Percentiles rank a stretch among this genome's conserved stretches.
Conservation (phyloP, 352 stramenopile genomes). For the Phytophthora palmivora region DNA sequence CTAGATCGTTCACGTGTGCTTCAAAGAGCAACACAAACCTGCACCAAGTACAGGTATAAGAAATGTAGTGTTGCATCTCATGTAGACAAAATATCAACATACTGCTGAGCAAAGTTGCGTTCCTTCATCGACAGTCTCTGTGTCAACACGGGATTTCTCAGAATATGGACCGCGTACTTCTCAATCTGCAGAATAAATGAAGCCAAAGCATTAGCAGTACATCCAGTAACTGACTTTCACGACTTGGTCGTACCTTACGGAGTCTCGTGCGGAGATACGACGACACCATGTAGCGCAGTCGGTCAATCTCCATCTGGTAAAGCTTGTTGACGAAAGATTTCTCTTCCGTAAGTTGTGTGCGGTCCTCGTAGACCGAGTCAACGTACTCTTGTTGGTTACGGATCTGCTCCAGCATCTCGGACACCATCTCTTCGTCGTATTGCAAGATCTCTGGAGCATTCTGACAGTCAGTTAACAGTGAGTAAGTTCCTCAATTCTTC, state of each 20-base stretch:
- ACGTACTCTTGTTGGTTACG: conserved; percentile 90
- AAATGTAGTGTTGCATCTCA: background rate
- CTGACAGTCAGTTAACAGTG: conserved; percentile 31
- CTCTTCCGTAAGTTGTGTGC: conserved; percentile 70
- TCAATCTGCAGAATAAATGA: conserved; percentile 60
- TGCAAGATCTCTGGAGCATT: conserved; percentile 81
- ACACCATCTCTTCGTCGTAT: conserved; percentile 82
- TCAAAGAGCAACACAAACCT: conserved; percentile 73
- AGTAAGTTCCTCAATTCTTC: conserved; percentile 24
- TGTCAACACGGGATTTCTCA: conserved; percentile 48
- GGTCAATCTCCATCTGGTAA: conserved; percentile 92
- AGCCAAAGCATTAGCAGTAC: background rate
- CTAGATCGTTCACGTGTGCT: conserved; percentile 75
- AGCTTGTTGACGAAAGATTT: conserved; percentile 86
- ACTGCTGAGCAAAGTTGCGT: conserved; percentile 78
- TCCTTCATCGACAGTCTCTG: conserved; percentile 80
- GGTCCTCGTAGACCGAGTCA: conserved; percentile 79
- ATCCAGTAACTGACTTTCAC: background rate
- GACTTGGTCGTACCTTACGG: conserved; percentile 50
- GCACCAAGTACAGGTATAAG: background rate
- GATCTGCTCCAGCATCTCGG: conserved; percentile 87
- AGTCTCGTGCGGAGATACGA: conserved; percentile 84
- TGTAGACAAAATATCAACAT: conserved; percentile 28
- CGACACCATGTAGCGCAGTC: conserved; percentile 83
- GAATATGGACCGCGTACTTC: conserved; percentile 70